Evolutionary conservation across 2,329 filamentous ascomycete species (phyloP), one percentile per base, ranked within the genome.

Genomic region (Ciborinia camelliae): DNA sequence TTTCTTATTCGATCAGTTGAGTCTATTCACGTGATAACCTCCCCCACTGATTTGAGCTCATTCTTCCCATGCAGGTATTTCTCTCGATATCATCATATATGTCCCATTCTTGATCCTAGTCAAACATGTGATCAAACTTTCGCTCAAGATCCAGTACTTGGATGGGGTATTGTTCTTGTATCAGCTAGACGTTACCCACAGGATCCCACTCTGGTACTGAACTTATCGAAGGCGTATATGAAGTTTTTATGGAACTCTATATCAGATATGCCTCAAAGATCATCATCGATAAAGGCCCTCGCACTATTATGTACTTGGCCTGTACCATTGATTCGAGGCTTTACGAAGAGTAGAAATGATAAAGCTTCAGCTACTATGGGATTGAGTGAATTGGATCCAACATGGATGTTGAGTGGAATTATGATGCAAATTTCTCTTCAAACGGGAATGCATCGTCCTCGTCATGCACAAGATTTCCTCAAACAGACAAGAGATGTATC

Each of bases 121-220:
- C 77, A 80, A 65, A 76, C 79, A 10, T 81, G 85, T 4, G 83
- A 87, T 32, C 80, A 84, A 58, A 87, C 85, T 73, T 83, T 83
- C 68, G 79, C 79, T 18, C 77, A 81, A 41, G 86, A 84, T 51
- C 84, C 83, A n/a, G 76, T 90, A 7, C 79, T 89, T n/a, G 88
- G 88, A 74, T 90, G 87, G 87, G 85, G 85, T 32, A 85, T 89
- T 55, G 79, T 89, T 52, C 82, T 83, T 45, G 81, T 88, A 47
- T 86, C 86, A 14, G 82, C 85, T 43, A 82, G 87, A 45, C 82
- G 86, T 57, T 88, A 84, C 67, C 79, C 81, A 23, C 73, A 77
- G 9, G 84, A 87, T 67, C 77, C 81, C 0, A 78, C 77, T 15
- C 76, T 89, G 30, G 77, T 89, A 8, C 37, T 61, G 58, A 51